Base-by-base conservation (phyloP, 2,329 filamentous ascomycete species). In the Aspergillus costaricaensis region DNA sequence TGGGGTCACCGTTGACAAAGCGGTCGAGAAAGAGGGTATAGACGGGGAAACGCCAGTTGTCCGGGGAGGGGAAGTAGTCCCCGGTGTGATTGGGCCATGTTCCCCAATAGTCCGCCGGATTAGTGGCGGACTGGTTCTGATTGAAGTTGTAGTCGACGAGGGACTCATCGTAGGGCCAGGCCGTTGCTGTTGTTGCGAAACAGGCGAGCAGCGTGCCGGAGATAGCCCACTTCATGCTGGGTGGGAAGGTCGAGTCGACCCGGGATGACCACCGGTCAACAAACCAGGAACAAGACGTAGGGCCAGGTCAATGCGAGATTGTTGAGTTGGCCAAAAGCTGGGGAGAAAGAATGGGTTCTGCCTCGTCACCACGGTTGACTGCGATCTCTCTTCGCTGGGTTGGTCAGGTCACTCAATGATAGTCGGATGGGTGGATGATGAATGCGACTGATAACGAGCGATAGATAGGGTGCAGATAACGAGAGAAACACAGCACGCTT, bases 21-120 rank as follows among this genome's bases (percentile, higher is more conserved):
- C 85, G 78, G 70, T 88, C 86, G 10, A 87, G 73, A 68, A 87
- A 87, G 52, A 88, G 74, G 8, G 84, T 86, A 71, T 88, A 89
- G 68, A 87, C 84, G 0, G 86, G 86, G 61, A 88, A 81, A 19
- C 86, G 80, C 86, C 86, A 89, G 65, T 86, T 88, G 0, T 75
- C 68, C 2, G 86, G 86, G 19, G 85, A 88, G 0, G 77, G 74
- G n/a, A 74, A 69, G 65, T 84, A 87, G 19, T 63, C 63, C 44
- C 50, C 57, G 15, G 51, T 53, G 36, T 85, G 82, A 64, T 80
- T 75, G n/a, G 74, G 76, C 82, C 84, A 82, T 75, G 80, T 74
- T 60, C 85, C 82, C 72, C 75, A 82, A 70, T 88, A 88, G 48
- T 88, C 80, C 30, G 83, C 73, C 2, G 85, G 84, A 56, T 80